Evolutionary conservation across 2,329 filamentous ascomycete genomes (phyloP).

Genomic region (Epichloe typhina): DNA sequence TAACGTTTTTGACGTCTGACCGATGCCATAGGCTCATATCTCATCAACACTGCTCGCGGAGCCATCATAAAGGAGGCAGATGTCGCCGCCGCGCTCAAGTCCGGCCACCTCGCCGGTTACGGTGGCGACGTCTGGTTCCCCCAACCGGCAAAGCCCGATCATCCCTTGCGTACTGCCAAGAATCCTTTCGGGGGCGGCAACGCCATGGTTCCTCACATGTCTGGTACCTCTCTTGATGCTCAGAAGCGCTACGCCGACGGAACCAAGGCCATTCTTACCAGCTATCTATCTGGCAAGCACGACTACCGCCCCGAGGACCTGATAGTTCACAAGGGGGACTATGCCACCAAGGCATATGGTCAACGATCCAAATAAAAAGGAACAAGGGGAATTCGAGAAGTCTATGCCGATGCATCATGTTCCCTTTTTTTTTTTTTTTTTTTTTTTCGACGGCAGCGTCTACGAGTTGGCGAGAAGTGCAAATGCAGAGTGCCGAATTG

Average conservation of each 20-base stretch:
- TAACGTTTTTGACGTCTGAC: not conserved
- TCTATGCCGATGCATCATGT: too few species aligned
- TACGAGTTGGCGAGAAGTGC: too few species aligned
- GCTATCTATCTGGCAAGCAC: slow-evolving; percentile 75
- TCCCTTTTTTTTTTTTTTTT: too few species aligned
- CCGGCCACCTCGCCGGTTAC: slow-evolving; percentile 81
- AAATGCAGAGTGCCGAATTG: too few species aligned
- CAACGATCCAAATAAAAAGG: slow-evolving; percentile 40
- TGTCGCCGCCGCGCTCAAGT: slow-evolving; percentile 84
- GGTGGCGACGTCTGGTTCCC: slow-evolving; percentile 93
- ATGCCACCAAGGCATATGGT: slow-evolving; percentile 89
- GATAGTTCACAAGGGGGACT: slow-evolving; percentile 81
- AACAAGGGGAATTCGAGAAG: not conserved
- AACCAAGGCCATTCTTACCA: slow-evolving; percentile 79
- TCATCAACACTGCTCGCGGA: slow-evolving; percentile 96
- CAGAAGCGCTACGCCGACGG: slow-evolving; percentile 85
- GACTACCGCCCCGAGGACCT: slow-evolving; percentile 87
- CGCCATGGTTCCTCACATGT: slow-evolving; percentile 99
- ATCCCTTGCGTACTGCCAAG: slow-evolving; percentile 83
- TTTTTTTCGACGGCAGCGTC: too few species aligned
- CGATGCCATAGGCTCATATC: slow-evolving; percentile 59
- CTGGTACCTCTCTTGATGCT: slow-evolving; percentile 93
- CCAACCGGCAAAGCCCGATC: slow-evolving; percentile 87
- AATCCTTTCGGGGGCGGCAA: slow-evolving; percentile 97
- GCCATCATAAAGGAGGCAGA: slow-evolving; percentile 99